A percentile compares a stretch with the other conserved stretches of the same genome.
Evolutionary conservation across 1,284 basidiomycete genomes (phyloP).

Genomic region (Rhodotorula sp.): DNA sequence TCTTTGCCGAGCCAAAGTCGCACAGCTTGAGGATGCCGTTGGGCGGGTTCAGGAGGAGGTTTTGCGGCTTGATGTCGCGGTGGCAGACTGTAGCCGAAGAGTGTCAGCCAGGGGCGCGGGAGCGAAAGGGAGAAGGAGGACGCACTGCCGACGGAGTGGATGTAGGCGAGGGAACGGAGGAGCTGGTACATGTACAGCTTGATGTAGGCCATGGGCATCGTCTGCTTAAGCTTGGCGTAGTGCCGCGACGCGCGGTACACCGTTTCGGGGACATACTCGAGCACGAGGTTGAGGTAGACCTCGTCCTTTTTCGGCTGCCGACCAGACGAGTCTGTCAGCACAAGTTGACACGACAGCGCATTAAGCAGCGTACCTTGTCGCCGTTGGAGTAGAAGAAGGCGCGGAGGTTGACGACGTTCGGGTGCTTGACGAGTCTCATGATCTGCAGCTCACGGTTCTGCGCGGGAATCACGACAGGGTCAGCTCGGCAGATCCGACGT

Average conservation of each 20-base stretch:
- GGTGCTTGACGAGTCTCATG: slow-evolving; percentile 96
- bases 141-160: slow-evolving; percentile 73
- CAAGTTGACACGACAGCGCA: neutral
- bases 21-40: slow-evolving; percentile 97
- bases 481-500: neutral
- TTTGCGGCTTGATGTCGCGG: slow-evolving; percentile 99
- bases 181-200: slow-evolving; percentile 86
- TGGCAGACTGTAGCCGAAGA: slow-evolving; percentile 90
- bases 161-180: slow-evolving; percentile 94
- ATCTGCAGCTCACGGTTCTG: slow-evolving; percentile 99
- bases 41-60: slow-evolving; percentile 91
- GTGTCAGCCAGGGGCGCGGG: neutral
- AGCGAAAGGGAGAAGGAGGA: slow-evolving; percentile 18
- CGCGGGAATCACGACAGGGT: neutral
- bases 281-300: slow-evolving; percentile 98
- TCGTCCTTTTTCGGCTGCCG: slow-evolving; percentile 80
- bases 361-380: slow-evolving; percentile 73
- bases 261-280: slow-evolving; percentile 99
- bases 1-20: slow-evolving; percentile 99
- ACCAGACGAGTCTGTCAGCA: neutral
- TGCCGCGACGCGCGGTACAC: slow-evolving; percentile 98
- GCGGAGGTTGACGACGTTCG: slow-evolving; percentile 95
- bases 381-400: slow-evolving; percentile 99
- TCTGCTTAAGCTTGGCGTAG: slow-evolving; percentile 99
- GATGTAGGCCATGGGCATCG: slow-evolving; percentile 99